These are phyloP conservation scores for Excoecaria agallocha DNA, from an alignment of 345 rosid genomes.

Conservation along the genomic window DNA sequence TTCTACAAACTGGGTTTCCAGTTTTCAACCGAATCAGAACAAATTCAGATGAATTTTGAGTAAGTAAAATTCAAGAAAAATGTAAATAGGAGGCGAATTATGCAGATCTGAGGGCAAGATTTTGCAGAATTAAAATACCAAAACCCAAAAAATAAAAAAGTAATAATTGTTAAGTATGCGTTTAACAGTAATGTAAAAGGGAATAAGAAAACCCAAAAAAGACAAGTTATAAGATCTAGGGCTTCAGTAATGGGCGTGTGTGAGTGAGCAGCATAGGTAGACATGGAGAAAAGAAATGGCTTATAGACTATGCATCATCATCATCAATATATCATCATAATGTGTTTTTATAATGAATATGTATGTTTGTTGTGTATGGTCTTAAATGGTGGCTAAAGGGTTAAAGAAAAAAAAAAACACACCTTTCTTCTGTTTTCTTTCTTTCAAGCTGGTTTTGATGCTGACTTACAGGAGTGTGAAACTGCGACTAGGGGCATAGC, in stretches of 20 bases:
- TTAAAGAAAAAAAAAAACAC: background rate
- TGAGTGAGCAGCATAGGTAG: background rate
- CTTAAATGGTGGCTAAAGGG: constrained; percentile 11
- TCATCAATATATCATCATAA: background rate
- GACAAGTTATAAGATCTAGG: constrained; percentile 13
- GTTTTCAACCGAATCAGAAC: background rate
- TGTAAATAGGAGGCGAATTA: background rate
- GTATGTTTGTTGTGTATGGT: background rate
- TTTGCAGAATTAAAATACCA: background rate
- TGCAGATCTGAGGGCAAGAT: constrained; percentile 6
- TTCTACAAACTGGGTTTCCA: background rate
- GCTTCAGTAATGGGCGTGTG: background rate
- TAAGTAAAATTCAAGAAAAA: background rate
- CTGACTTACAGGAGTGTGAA: background rate
- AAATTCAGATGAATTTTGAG: background rate
- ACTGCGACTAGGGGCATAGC: background rate
- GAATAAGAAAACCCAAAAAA: background rate
- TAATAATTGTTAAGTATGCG: background rate
- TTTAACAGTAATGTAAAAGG: background rate
- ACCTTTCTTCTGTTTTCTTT: background rate
- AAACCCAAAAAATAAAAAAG: background rate
- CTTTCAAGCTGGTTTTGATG: background rate
- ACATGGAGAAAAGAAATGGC: constrained; percentile 9
- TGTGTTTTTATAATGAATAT: too few relatives aligned
- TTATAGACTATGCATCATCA: constrained; percentile 13